Percentiles rank a stretch among this genome's conserved stretches.
These are phyloP conservation scores for Pseudocercospora ulei DNA, from an alignment of 2,329 filamentous ascomycete genomes.

Conservation along the genomic window DNA sequence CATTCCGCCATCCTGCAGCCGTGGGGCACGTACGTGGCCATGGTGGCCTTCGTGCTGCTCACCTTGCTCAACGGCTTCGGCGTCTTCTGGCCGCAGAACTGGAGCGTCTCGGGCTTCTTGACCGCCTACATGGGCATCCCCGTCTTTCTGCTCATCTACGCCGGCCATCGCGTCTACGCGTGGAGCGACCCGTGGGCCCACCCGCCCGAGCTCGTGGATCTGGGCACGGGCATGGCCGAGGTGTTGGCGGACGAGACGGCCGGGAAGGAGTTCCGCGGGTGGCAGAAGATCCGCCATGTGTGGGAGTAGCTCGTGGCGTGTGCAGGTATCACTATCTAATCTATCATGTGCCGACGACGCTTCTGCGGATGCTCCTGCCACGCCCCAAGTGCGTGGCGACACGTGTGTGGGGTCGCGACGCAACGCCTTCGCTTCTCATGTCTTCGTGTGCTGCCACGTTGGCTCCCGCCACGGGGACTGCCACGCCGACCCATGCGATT, in stretches of 20 bases:
- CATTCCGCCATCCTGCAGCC: conserved; percentile 47
- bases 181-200: conserved; percentile 46
- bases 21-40: conserved; percentile 54
- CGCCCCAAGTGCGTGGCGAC: too few species aligned
- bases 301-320: too few species aligned
- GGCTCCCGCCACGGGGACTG: too few species aligned
- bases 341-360: too few species aligned
- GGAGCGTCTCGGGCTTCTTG: conserved; percentile 54
- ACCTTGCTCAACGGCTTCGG: conserved; percentile 66
- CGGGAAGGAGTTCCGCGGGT: conserved; percentile 24
- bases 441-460: too few species aligned
- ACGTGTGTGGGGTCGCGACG: too few species aligned
- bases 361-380: too few species aligned
- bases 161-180: conserved; percentile 43
- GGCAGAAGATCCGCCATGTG: conserved; percentile 34
- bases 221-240: conserved; percentile 39
- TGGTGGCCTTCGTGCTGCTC: conserved; percentile 52
- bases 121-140: conserved; percentile 54
- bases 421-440: too few species aligned
- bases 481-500: too few species aligned
- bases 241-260: conserved; percentile 32
- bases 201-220: conserved; percentile 44
- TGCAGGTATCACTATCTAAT: too few species aligned
- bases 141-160: conserved; percentile 50
- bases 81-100: conserved; percentile 59